These are phyloP conservation scores for Colletotrichum plurivorum DNA, from an alignment of 2,329 filamentous ascomycete species.

Conservation along the genomic window DNA sequence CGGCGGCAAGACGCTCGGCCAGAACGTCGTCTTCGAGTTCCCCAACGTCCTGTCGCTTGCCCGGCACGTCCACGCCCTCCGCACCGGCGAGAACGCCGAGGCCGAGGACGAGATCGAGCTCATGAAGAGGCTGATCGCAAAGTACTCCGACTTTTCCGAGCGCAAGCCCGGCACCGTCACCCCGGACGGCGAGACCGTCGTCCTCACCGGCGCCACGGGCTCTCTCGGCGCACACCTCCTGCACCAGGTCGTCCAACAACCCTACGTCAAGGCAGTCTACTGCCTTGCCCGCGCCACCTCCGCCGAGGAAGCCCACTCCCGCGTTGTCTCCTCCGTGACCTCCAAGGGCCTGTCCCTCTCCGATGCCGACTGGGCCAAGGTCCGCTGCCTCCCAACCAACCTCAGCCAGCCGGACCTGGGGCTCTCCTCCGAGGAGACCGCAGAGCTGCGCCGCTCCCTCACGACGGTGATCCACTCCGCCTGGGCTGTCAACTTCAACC, in stretches of 20 bases:
- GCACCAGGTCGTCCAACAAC: conserved; percentile 69
- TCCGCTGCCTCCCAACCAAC: conserved; percentile 57
- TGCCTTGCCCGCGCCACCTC: conserved; percentile 62
- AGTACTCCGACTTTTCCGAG: conserved; percentile 52
- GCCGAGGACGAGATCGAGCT: conserved; percentile 47
- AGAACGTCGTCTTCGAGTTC: conserved; percentile 59
- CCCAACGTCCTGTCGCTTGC: conserved; percentile 55
- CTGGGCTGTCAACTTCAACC: conserved; percentile 70
- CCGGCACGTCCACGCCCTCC: conserved; percentile 45
- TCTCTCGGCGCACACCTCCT: conserved; percentile 72
- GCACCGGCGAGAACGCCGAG: conserved; percentile 35
- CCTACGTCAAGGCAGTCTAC: conserved; percentile 68
- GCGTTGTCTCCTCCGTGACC: conserved; percentile 49
- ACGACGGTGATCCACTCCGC: conserved; percentile 64
- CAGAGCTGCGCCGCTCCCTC: conserved; percentile 48
- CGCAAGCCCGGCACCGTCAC: conserved; percentile 42
- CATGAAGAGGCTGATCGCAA: conserved; percentile 52
- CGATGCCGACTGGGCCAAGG: conserved; percentile 51
- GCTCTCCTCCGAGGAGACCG: conserved; percentile 47
- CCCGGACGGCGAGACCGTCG: conserved; percentile 50
- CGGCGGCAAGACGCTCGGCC: conserved; percentile 46
- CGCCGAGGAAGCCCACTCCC: conserved; percentile 48
- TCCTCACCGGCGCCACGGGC: conserved; percentile 74
- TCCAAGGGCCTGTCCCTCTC: conserved; percentile 52
- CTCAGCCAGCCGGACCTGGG: conserved; percentile 58